phyloP scores from a whole-genome alignment of 495 filamentous ascomycete genomes.

The Aeminium ludgeri region DNA sequence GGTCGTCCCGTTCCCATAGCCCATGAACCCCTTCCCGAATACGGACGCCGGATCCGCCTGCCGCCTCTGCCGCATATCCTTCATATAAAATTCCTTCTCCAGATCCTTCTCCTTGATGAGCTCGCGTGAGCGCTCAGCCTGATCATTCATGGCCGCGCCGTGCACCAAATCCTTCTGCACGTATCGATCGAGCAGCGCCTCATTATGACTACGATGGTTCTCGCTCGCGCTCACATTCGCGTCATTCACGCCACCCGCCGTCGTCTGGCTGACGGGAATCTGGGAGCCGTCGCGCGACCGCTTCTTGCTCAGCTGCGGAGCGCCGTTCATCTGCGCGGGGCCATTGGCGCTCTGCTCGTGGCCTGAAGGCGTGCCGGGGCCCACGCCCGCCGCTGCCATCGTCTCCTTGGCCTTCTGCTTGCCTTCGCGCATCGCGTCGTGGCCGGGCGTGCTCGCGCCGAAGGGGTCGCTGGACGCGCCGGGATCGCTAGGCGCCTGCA shows the following conservation, averaged over 20 bases:
- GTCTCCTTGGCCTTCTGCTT: conserved; percentile 45
- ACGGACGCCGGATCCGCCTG: conserved; percentile 41
- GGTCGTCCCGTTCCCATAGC: conserved; percentile 73
- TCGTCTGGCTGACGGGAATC: conserved; percentile 12
- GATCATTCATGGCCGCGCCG: conserved; percentile 41
- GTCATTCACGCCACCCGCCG: neutral
- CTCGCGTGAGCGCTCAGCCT: conserved; percentile 16
- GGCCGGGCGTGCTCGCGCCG: conserved; percentile 6
- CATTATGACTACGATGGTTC: conserved; percentile 18
- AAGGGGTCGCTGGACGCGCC: neutral
- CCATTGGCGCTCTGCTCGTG: conserved; percentile 24
- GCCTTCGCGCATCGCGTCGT: conserved; percentile 33
- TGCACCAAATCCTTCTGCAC: conserved; percentile 60
- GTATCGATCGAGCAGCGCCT: conserved; percentile 49
- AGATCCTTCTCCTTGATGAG: conserved; percentile 29
- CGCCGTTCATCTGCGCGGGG: conserved; percentile 16
- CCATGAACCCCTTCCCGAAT: conserved; percentile 71
- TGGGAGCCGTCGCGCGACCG: conserved; percentile 43
- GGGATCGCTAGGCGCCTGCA: conserved; percentile 1
- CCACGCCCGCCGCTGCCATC: conserved; percentile 33
- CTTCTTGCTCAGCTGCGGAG: conserved; percentile 31
- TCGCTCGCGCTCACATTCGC: conserved; percentile 19
- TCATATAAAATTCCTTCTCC: conserved; percentile 36
- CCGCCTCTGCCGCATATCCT: conserved; percentile 31
- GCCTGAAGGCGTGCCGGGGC: conserved; percentile 1